These are phyloP conservation scores for Intubia oerlemansii DNA, from an alignment of 2,329 filamentous ascomycete species.

Conservation along the genomic window DNA sequence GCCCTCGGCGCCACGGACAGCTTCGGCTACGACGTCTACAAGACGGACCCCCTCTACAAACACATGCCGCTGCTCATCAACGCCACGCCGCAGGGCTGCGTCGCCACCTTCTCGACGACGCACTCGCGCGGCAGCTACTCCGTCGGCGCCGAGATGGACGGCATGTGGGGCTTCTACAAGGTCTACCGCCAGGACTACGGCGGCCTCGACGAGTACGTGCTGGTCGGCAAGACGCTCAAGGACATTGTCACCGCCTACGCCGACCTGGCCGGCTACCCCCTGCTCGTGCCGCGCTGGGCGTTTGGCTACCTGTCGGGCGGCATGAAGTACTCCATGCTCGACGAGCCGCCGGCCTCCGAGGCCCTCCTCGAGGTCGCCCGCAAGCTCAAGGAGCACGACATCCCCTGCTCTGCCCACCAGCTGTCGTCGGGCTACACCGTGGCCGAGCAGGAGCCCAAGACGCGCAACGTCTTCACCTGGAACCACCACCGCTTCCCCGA, in stretches of 20 bases:
- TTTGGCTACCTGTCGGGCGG: slow-evolving; percentile 52
- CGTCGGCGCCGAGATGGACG: slow-evolving; percentile 52
- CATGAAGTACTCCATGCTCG: slow-evolving; percentile 30
- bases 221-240: slow-evolving; percentile 42
- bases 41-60: slow-evolving; percentile 54
- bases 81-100: slow-evolving; percentile 32
- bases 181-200: slow-evolving; percentile 53
- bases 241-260: slow-evolving; percentile 47
- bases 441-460: slow-evolving; percentile 43
- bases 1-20: slow-evolving; percentile 43
- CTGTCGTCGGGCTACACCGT: slow-evolving; percentile 56
- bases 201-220: slow-evolving; percentile 48
- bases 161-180: slow-evolving; percentile 56
- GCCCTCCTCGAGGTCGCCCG: slow-evolving; percentile 37
- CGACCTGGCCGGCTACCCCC: slow-evolving; percentile 43
- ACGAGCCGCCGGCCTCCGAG: slow-evolving; percentile 30
- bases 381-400: slow-evolving; percentile 40
- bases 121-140: slow-evolving; percentile 43
- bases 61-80: slow-evolving; percentile 55
- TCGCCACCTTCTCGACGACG: slow-evolving; percentile 46
- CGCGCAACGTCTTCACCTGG: slow-evolving; percentile 51
- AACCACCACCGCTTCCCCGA: slow-evolving; percentile 49
- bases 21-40: slow-evolving; percentile 52
- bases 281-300: slow-evolving; percentile 48
- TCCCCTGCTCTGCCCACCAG: slow-evolving; percentile 50